phyloP scores from a whole-genome alignment of 768 basidiomycete species.

The Xerocomellus dryophilus region DNA sequence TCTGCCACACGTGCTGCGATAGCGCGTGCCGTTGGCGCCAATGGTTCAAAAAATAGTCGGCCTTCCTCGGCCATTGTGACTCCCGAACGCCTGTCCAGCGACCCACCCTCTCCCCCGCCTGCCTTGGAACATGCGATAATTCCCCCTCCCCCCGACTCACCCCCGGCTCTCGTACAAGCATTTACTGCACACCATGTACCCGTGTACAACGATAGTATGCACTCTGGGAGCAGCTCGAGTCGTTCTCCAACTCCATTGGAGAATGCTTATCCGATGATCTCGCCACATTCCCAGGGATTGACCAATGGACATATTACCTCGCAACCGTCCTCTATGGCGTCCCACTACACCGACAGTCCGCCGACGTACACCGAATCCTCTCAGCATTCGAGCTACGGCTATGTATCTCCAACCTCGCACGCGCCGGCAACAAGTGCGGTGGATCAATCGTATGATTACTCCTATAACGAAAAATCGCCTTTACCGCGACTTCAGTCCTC shows the following conservation, averaged over 20 bases:
- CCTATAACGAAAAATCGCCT: conserved; percentile 31
- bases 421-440: conserved; percentile 20
- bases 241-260: conserved; percentile 49
- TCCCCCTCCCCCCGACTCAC: conserved; percentile 51
- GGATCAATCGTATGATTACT: conserved; percentile 30
- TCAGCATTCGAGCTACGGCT: conserved; percentile 31
- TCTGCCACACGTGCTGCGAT: conserved; percentile 56
- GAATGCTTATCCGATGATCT: conserved; percentile 38
- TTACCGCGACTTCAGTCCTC: conserved; percentile 31
- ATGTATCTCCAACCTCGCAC: conserved; percentile 27
- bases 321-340: conserved; percentile 30
- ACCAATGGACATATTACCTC: conserved; percentile 36
- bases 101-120: conserved; percentile 37
- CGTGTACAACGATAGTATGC: conserved; percentile 25
- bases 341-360: conserved; percentile 32
- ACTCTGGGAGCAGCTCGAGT: conserved; percentile 36
- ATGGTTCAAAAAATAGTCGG: conserved; percentile 24
- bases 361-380: conserved; percentile 32
- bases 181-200: conserved; percentile 20
- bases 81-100: conserved; percentile 27
- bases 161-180: conserved; percentile 53
- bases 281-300: conserved; percentile 33
- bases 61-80: conserved; percentile 24
- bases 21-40: conserved; percentile 38
- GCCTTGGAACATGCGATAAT: conserved; percentile 43